Conservation (phyloP, 495 filamentous ascomycete species). For the Talaromyces proteolyticus region DNA sequence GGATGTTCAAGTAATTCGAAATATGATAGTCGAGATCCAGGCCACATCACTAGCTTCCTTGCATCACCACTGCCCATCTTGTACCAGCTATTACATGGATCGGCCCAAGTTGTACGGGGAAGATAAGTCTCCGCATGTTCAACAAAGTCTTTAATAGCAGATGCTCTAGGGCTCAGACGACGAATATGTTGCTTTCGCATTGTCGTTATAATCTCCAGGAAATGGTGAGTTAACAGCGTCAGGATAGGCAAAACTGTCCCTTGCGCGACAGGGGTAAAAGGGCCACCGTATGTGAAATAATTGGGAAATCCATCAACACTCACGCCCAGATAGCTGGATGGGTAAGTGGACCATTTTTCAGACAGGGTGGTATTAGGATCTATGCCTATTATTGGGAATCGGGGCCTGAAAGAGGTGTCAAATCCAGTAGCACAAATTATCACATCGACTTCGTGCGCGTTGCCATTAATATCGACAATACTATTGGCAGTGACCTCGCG, state of each 20-base stretch:
- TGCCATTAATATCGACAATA: conserved; percentile 27
- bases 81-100: conserved; percentile 38
- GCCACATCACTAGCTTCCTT: conserved; percentile 17
- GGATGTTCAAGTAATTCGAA: conserved; percentile 40
- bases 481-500: conserved; percentile 17
- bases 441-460: not conserved
- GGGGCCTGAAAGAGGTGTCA: conserved; percentile 25
- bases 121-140: conserved; percentile 25
- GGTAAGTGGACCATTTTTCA: not conserved
- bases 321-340: conserved; percentile 38
- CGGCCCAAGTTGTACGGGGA: conserved; percentile 29
- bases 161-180: conserved; percentile 7
- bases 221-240: conserved; percentile 31
- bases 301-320: conserved; percentile 51
- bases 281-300: conserved; percentile 27
- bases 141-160: conserved; percentile 29
- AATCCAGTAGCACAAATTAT: conserved; percentile 28
- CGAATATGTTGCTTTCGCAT: conserved; percentile 18
- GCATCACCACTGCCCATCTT: conserved; percentile 17
- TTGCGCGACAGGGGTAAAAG: conserved; percentile 28
- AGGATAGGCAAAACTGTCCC: conserved; percentile 22
- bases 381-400: conserved; percentile 30
- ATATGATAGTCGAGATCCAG: conserved; percentile 36
- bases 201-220: conserved; percentile 30
- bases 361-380: conserved; percentile 1